Conservation (phyloP, 192 early-diverging fungal species). For the Gonapodya prolifera region DNA sequence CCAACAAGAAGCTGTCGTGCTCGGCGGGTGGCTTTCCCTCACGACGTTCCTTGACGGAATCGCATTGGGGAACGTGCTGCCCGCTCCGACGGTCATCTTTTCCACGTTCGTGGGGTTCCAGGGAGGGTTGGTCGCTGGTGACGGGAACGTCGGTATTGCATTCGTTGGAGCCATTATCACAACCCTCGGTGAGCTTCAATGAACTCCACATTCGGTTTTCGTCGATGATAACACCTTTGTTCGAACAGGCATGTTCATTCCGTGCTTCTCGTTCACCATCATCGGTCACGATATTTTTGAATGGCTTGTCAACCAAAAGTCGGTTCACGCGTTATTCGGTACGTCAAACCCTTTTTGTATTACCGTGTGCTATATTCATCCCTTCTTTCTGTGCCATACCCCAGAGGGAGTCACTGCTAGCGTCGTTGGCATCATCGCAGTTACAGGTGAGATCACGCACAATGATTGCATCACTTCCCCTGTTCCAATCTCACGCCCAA, state of each 20-base stretch:
- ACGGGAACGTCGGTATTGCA: slow-evolving; percentile 12
- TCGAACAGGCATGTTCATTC: slow-evolving; percentile 24
- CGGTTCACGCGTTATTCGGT: too few relatives aligned
- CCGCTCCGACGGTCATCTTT: slow-evolving; percentile 36
- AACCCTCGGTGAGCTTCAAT: too few relatives aligned
- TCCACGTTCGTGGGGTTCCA: slow-evolving; percentile 21
- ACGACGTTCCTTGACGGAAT: slow-evolving; percentile 34
- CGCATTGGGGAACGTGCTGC: slow-evolving; percentile 32
- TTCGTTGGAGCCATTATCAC: slow-evolving; percentile 19
- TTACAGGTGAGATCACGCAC: too few relatives aligned
- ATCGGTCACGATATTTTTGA: slow-evolving; percentile 24
- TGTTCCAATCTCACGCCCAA: too few relatives aligned
- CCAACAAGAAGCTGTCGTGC: slow-evolving; percentile 34
- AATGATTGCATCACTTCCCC: too few relatives aligned
- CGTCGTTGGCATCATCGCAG: slow-evolving; percentile 21
- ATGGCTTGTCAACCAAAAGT: slow-evolving; percentile 11
- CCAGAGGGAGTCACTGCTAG: slow-evolving; percentile 19
- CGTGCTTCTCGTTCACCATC: slow-evolving; percentile 23
- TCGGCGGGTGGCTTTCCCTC: slow-evolving; percentile 33
- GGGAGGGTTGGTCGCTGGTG: not conserved
- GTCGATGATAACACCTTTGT: too few relatives aligned
- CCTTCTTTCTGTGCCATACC: too few relatives aligned
- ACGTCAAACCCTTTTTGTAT: too few relatives aligned
- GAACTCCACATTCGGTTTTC: too few relatives aligned
- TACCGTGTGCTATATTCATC: too few relatives aligned